phyloP scores from a whole-genome alignment of 345 rosid genomes.

The Bruguiera sexangula region DNA sequence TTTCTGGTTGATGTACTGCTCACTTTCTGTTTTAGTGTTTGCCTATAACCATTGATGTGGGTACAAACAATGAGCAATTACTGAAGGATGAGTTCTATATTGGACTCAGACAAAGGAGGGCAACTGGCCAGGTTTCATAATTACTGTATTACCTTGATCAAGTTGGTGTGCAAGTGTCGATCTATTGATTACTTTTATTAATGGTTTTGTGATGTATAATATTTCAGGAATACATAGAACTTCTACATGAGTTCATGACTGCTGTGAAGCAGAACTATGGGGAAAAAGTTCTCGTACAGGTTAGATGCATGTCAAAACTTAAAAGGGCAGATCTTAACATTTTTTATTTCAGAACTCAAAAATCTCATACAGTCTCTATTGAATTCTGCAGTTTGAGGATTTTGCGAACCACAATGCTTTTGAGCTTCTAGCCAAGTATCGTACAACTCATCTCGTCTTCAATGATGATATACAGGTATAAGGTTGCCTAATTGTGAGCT shows the following conservation, averaged over 20 bases:
- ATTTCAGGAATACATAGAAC: constrained; percentile 66
- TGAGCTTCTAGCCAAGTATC: constrained; percentile 68
- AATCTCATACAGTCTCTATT: not conserved
- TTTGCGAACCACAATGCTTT: constrained; percentile 97
- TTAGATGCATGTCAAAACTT: constrained; percentile 4
- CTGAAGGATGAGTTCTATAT: constrained; percentile 85
- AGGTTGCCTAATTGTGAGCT: not conserved
- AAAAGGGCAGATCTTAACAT: not conserved
- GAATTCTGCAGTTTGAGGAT: constrained; percentile 80
- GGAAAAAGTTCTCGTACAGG: constrained; percentile 85
- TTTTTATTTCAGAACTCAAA: not conserved
- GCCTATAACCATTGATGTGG: constrained; percentile 87
- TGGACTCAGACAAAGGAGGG: constrained; percentile 74
- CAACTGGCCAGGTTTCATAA: constrained; percentile 64
- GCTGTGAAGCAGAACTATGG: constrained; percentile 93
- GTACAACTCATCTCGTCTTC: constrained; percentile 82
- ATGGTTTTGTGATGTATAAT: not conserved
- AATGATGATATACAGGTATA: constrained; percentile 88
- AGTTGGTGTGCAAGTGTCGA: constrained; percentile 5
- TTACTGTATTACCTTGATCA: not conserved
- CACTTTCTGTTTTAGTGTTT: constrained; percentile 50
- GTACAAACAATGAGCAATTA: constrained; percentile 79
- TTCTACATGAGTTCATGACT: constrained; percentile 76
- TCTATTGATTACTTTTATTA: not conserved
- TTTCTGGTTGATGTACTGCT: constrained; percentile 1